Percentiles rank a stretch among this genome's conserved stretches.
phyloP scores from a whole-genome alignment of 2,329 filamentous ascomycete genomes.

The Anisogramma anomala region DNA sequence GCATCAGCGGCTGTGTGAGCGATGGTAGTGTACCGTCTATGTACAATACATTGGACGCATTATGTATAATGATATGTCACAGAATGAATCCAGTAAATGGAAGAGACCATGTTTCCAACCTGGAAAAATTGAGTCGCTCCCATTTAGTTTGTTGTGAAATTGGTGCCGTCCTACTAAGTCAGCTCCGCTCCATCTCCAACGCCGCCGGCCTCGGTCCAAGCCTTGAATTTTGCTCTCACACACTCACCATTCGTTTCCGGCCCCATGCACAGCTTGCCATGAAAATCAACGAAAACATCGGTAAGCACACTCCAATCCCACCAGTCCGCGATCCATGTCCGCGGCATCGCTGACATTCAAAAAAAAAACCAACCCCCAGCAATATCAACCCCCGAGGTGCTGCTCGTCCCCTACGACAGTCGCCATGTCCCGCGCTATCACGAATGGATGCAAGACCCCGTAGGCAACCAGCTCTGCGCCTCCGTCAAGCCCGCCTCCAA shows the following conservation, averaged over 20 bases:
- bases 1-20: too few relatives aligned
- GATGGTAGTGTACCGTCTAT: too few relatives aligned
- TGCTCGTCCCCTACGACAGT: constrained; percentile 73
- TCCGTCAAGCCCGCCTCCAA: too few relatives aligned
- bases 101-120: neutral
- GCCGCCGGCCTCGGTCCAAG: neutral
- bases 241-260: neutral
- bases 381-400: constrained; percentile 50
- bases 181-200: neutral
- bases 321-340: neutral
- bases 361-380: too few relatives aligned
- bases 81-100: neutral
- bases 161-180: neutral
- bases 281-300: constrained; percentile 34
- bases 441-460: constrained; percentile 80
- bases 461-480: too few relatives aligned
- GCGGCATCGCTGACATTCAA: neutral
- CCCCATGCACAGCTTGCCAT: constrained; percentile 22
- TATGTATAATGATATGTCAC: neutral
- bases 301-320: constrained; percentile 20
- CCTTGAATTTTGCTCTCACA: neutral
- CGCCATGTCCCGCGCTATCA: constrained; percentile 79
- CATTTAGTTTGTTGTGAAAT: neutral
- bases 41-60: too few relatives aligned
- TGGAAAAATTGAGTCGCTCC: neutral